Evolutionary conservation across 257 asterid species (phyloP).

Genomic region (Ophiorrhiza pumila): DNA sequence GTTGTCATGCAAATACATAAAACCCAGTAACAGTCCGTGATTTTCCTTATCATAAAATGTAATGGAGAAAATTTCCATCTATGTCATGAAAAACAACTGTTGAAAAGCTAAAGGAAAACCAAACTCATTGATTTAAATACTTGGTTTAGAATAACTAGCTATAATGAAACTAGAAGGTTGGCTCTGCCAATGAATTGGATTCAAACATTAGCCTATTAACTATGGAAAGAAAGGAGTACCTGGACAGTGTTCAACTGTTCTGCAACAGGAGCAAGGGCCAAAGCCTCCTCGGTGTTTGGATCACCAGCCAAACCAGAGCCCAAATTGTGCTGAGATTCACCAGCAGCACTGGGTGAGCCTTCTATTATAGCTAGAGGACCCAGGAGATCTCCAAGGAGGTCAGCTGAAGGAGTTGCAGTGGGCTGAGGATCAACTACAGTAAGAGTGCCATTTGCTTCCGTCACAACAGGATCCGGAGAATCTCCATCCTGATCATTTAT

Average conservation of each 20-base stretch:
- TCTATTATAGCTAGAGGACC: constrained; percentile 83
- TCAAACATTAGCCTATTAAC: not conserved
- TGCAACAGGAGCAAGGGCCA: constrained; percentile 78
- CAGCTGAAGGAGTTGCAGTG: constrained; percentile 59
- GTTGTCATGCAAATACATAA: not conserved
- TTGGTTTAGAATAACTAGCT: not conserved
- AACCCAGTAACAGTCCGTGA: not conserved
- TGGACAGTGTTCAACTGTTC: constrained; percentile 63
- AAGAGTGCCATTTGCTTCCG: constrained; percentile 68
- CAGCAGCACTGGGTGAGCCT: constrained; percentile 51
- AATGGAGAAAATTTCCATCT: not conserved
- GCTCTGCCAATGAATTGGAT: not conserved
- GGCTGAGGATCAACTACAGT: constrained; percentile 77
- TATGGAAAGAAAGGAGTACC: constrained; percentile 37
- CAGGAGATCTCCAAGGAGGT: constrained; percentile 84
- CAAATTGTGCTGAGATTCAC: constrained; percentile 44
- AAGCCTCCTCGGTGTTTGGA: constrained; percentile 46
- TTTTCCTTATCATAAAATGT: not conserved
- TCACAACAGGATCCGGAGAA: constrained; percentile 41
- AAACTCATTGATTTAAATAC: not conserved
- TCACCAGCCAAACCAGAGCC: constrained; percentile 44
- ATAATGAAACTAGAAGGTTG: not conserved
- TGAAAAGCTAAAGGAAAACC: not conserved
- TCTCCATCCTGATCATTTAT: constrained; percentile 48
- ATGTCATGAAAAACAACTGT: not conserved